These are phyloP conservation scores for Castanospermum australe DNA, from an alignment of 306 rosid species.

Conservation along the genomic window DNA sequence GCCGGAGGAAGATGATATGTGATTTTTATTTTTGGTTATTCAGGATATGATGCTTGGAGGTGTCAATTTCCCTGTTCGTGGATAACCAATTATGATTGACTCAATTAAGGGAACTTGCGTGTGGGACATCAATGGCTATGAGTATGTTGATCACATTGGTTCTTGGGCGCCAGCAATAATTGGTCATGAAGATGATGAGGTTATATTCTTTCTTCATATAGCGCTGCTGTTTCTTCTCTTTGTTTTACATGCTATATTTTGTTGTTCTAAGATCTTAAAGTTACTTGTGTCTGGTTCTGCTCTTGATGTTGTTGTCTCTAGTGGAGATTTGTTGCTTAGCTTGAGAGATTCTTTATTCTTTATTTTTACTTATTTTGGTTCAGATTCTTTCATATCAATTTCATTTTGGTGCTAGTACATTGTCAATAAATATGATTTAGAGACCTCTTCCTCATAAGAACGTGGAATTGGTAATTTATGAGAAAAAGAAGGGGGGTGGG, in stretches of 20 bases:
- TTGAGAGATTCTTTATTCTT: not conserved
- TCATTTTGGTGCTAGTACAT: not conserved
- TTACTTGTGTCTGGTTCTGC: not conserved
- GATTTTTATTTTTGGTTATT: not conserved
- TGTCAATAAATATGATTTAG: not conserved
- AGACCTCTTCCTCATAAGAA: not conserved
- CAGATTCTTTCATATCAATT: not conserved
- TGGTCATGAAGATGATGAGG: slow-evolving; percentile 95
- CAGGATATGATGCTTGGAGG: slow-evolving; percentile 95
- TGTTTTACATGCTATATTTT: not conserved
- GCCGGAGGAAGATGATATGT: not conserved
- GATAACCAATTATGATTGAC: slow-evolving; percentile 85
- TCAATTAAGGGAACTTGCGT: slow-evolving; percentile 84
- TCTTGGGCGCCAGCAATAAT: slow-evolving; percentile 98
- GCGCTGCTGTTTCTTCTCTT: not conserved
- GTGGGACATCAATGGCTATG: slow-evolving; percentile 94
- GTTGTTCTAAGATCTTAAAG: not conserved
- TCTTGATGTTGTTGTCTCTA: not conserved
- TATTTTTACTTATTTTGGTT: not conserved
- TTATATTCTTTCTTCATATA: slow-evolving; percentile 13
- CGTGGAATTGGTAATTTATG: not conserved
- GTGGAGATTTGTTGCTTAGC: not conserved
- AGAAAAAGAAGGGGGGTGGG: not conserved
- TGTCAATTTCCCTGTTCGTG: slow-evolving; percentile 94
- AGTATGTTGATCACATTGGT: slow-evolving; percentile 75